Conservation (phyloP, 768 basidiomycete species). For the Tylopilus cervinicoccineus region DNA sequence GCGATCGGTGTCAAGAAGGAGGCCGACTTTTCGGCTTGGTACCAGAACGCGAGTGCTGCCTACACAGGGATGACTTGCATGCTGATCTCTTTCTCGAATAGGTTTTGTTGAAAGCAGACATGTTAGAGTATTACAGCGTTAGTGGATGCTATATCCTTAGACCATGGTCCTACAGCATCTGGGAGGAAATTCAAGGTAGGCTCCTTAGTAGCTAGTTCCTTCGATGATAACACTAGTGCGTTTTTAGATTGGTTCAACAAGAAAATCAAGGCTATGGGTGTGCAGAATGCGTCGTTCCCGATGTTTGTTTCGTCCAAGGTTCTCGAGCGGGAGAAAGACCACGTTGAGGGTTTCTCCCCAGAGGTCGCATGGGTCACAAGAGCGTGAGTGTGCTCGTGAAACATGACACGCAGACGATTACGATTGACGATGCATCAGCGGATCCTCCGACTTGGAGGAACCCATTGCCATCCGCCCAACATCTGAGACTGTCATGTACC, state of each 20-base stretch:
- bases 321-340: constrained; percentile 95
- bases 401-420: not conserved
- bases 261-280: constrained; percentile 89
- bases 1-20: constrained; percentile 96
- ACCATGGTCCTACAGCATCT: constrained; percentile 96
- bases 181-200: constrained; percentile 92
- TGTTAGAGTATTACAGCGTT: constrained; percentile 99
- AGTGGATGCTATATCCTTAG: constrained; percentile 98
- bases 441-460: constrained; percentile 90
- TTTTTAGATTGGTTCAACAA: constrained; percentile 86
- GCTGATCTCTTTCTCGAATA: constrained; percentile 32
- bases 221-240: not conserved
- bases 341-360: constrained; percentile 98
- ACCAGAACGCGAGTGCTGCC: constrained; percentile 76
- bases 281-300: constrained; percentile 98
- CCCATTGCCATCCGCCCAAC: constrained; percentile 98
- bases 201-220: not conserved
- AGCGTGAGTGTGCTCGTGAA: constrained; percentile 57
- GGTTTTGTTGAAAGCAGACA: constrained; percentile 97
- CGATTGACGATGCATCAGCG: constrained; percentile 42
- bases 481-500: constrained; percentile 99
- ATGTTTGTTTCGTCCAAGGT: constrained; percentile 96
- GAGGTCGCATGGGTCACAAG: constrained; percentile 99
- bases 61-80: constrained; percentile 2
- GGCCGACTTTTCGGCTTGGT: constrained; percentile 92